Evolutionary conservation across 192 early-diverging fungal species (phyloP).

Genomic region (Backusella mclennaniae): DNA sequence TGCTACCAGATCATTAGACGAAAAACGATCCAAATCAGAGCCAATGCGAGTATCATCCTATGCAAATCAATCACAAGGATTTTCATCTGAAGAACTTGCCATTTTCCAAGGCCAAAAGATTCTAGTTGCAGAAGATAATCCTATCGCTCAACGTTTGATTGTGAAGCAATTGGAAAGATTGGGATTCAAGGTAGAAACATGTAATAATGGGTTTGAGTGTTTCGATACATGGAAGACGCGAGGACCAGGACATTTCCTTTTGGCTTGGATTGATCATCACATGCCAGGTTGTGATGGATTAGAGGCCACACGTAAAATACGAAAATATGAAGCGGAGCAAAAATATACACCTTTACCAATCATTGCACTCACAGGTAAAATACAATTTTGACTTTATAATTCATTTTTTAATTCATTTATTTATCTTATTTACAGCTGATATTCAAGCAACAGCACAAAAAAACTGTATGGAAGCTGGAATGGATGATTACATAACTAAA

Average conservation of each 20-base stretch:
- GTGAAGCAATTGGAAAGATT: conserved; percentile 17
- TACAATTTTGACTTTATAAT: no score
- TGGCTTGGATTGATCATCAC: conserved; percentile 47
- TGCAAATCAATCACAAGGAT: conserved; percentile 3
- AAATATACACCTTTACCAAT: conserved; percentile 33
- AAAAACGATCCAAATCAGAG: neutral
- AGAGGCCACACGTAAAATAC: conserved; percentile 47
- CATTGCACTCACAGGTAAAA: conserved; percentile 40
- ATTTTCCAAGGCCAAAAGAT: conserved; percentile 19
- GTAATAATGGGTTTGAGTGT: conserved; percentile 18
- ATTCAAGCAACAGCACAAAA: conserved; percentile 44
- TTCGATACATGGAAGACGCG: conserved; percentile 16
- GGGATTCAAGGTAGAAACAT: conserved; percentile 16
- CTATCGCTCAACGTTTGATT: conserved; percentile 36
- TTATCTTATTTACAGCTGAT: conserved; percentile 28
- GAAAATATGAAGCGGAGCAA: conserved; percentile 34
- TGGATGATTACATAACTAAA: conserved; percentile 50
- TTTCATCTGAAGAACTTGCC: conserved; percentile 15
- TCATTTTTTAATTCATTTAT: neutral
- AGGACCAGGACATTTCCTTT: conserved; percentile 20
- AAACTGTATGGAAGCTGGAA: conserved; percentile 45
- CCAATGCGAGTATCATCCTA: neutral
- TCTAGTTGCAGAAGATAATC: conserved; percentile 33
- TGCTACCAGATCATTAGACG: neutral
- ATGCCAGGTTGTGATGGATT: conserved; percentile 49